Evolutionary conservation across 495 filamentous ascomycete species (phyloP).

Genomic region (Penicillium diatomitis): DNA sequence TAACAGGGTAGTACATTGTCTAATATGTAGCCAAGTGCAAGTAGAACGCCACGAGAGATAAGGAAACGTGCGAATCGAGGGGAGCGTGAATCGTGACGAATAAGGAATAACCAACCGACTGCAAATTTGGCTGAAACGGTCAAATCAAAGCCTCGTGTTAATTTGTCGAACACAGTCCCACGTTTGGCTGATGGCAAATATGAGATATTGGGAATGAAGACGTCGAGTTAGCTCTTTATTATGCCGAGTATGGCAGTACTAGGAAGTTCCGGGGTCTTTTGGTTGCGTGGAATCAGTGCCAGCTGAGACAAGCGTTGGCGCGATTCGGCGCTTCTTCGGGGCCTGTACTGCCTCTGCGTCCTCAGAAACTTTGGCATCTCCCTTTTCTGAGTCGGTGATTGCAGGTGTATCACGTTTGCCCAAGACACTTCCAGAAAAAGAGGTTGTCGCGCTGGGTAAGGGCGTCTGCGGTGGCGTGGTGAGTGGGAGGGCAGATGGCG

Average conservation of each 20-base stretch:
- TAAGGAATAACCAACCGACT: background rate
- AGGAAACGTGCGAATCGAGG: background rate
- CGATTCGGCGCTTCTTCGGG: conserved; percentile 68
- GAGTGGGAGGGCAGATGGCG: conserved; percentile 46
- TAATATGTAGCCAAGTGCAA: too few relatives aligned
- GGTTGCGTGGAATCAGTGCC: conserved; percentile 13
- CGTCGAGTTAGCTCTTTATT: too few relatives aligned
- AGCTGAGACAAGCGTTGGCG: conserved; percentile 56
- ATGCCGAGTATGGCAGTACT: background rate
- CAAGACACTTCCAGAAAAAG: conserved; percentile 38
- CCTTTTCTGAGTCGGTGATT: conserved; percentile 46
- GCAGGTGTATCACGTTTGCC: conserved; percentile 46
- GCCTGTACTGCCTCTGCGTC: conserved; percentile 26
- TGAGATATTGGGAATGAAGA: too few relatives aligned
- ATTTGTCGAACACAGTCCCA: too few relatives aligned
- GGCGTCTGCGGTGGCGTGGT: conserved; percentile 80
- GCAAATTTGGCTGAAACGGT: background rate
- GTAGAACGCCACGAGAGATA: too few relatives aligned
- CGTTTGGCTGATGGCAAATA: too few relatives aligned
- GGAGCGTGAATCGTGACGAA: conserved; percentile 1
- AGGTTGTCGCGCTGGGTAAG: conserved; percentile 32
- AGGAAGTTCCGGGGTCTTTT: conserved; percentile 9
- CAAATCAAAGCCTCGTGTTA: too few relatives aligned
- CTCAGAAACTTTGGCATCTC: conserved; percentile 47
- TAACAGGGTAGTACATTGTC: too few relatives aligned